These are phyloP conservation scores for Starmerella khaoyaiensis DNA, from an alignment of 805 yeast species.

Conservation along the genomic window DNA sequence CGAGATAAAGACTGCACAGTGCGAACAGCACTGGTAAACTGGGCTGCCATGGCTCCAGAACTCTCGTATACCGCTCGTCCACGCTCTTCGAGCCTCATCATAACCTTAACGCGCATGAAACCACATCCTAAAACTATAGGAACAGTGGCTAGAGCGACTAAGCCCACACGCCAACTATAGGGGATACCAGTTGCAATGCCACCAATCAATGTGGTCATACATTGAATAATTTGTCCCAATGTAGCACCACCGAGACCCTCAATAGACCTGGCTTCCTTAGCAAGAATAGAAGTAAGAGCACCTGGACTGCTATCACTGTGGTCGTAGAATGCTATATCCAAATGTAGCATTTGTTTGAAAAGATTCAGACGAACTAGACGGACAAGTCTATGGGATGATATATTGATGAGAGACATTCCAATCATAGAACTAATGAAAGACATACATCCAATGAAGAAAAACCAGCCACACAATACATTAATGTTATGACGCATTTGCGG, in stretches of 20 bases:
- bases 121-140: conserved; percentile 32
- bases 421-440: conserved; percentile 21
- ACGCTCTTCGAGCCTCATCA: conserved; percentile 28
- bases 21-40: conserved; percentile 30
- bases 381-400: conserved; percentile 27
- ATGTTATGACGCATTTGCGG: conserved; percentile 27
- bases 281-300: conserved; percentile 28
- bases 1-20: conserved; percentile 33
- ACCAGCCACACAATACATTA: conserved; percentile 27
- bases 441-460: conserved; percentile 28
- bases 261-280: conserved; percentile 32
- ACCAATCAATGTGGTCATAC: conserved; percentile 29
- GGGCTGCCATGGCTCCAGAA: conserved; percentile 33
- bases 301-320: conserved; percentile 30
- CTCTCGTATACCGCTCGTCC: conserved; percentile 30
- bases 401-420: conserved; percentile 21
- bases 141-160: conserved; percentile 31
- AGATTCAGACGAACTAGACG: conserved; percentile 26
- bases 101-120: conserved; percentile 28
- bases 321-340: conserved; percentile 31
- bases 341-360: conserved; percentile 28
- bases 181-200: conserved; percentile 32
- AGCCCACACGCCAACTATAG: conserved; percentile 31
- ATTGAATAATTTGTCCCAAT: conserved; percentile 30
- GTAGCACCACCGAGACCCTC: conserved; percentile 33